Evolutionary conservation across 768 basidiomycete genomes (phyloP).

Genomic region (Boletus fagicola): DNA sequence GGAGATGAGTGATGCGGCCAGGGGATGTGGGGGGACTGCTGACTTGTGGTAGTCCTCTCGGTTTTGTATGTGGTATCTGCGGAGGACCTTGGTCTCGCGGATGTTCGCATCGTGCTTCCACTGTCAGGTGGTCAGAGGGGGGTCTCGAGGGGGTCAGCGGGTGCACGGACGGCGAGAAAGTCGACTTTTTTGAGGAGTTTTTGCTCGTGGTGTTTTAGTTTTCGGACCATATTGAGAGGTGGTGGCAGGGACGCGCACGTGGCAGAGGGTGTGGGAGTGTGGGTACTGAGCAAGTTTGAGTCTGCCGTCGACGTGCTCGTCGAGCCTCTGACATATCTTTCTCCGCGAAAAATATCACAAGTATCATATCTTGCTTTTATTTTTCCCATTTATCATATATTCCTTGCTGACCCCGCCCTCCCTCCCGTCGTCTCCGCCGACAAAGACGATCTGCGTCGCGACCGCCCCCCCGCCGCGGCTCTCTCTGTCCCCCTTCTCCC

Average conservation of each 20-base stretch:
- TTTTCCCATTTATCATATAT: slow-evolving; percentile 14
- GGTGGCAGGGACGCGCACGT: slow-evolving; percentile 26
- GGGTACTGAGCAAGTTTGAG: slow-evolving; percentile 19
- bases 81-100: slow-evolving; percentile 91
- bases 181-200: slow-evolving; percentile 95
- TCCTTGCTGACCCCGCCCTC: not conserved
- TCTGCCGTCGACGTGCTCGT: slow-evolving; percentile 33
- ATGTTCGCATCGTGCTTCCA: slow-evolving; percentile 95
- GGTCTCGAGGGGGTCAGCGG: not conserved
- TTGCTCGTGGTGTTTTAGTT: slow-evolving; percentile 95
- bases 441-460: slow-evolving; percentile 20
- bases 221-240: slow-evolving; percentile 64
- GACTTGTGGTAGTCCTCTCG: slow-evolving; percentile 94
- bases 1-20: not conserved
- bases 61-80: slow-evolving; percentile 93
- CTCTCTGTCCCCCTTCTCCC: slow-evolving; percentile 3
- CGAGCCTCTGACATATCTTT: slow-evolving; percentile 27
- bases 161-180: slow-evolving; percentile 76
- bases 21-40: not conserved
- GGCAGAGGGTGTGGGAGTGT: slow-evolving; percentile 32
- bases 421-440: slow-evolving; percentile 1
- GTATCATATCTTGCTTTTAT: slow-evolving; percentile 30
- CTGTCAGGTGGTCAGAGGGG: slow-evolving; percentile 38
- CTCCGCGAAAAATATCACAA: slow-evolving; percentile 27
- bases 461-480: slow-evolving; percentile 12